Evolutionary conservation across 192 early-diverging fungal species (phyloP).

Genomic region (Kickxella alabastrina): DNA sequence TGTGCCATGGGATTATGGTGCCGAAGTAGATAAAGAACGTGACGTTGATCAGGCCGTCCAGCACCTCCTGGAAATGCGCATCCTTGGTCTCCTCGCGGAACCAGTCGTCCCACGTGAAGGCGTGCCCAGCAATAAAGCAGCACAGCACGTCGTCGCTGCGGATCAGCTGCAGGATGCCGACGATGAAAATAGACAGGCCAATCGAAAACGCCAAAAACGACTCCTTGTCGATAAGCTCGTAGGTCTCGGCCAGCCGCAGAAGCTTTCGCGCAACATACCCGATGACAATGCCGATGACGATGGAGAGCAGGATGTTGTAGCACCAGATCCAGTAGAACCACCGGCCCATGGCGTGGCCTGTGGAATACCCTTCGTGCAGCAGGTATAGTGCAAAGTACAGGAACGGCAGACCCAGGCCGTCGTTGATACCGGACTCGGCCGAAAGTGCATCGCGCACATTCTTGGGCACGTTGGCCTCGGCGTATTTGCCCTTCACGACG

Average conservation of each 20-base stretch:
- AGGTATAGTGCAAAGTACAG: constrained; percentile 69
- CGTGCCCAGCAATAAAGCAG: constrained; percentile 68
- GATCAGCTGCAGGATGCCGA: constrained; percentile 63
- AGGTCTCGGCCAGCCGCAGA: constrained; percentile 60
- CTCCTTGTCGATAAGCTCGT: constrained; percentile 77
- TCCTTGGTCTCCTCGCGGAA: constrained; percentile 74
- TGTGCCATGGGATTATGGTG: constrained; percentile 62
- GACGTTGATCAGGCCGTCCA: constrained; percentile 83
- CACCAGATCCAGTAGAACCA: too few relatives aligned
- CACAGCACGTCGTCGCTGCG: constrained; percentile 69
- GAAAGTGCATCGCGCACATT: constrained; percentile 67
- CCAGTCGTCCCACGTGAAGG: constrained; percentile 86
- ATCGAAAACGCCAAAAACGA: constrained; percentile 76
- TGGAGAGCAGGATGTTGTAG: too few relatives aligned
- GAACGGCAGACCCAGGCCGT: constrained; percentile 77
- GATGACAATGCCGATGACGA: constrained; percentile 64
- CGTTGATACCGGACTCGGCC: constrained; percentile 79
- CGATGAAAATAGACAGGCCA: constrained; percentile 63
- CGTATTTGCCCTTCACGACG: constrained; percentile 84
- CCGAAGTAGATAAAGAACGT: constrained; percentile 84
- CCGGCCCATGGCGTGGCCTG: too few relatives aligned
- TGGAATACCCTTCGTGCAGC: too few relatives aligned
- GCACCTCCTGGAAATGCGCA: constrained; percentile 83
- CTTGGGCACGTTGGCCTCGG: constrained; percentile 77
- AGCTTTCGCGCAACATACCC: constrained; percentile 63